Conservation (phyloP, 345 rosid genomes). For the Populus deltoides region DNA sequence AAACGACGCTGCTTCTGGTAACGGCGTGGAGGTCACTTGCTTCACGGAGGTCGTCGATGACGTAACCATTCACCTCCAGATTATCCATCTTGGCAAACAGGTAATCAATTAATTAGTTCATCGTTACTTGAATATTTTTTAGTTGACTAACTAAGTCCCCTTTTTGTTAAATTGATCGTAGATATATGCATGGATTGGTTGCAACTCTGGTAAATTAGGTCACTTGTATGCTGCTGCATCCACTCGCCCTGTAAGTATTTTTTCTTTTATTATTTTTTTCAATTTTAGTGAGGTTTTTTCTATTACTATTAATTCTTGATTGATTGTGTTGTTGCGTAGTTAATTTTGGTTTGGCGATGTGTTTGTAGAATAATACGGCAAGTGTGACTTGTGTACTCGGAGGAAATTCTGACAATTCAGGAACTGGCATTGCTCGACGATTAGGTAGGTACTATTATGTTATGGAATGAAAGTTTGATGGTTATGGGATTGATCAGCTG, state of each 20-base stretch:
- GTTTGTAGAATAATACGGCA: constrained; percentile 55
- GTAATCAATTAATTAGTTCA: constrained; percentile 11
- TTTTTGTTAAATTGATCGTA: constrained; percentile 7
- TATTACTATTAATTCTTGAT: background rate
- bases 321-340: background rate
- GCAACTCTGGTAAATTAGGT: constrained; percentile 69
- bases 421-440: constrained; percentile 86
- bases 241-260: constrained; percentile 56
- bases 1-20: background rate
- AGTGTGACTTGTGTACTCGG: constrained; percentile 73
- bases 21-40: constrained; percentile 42
- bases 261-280: background rate
- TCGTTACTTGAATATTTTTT: background rate
- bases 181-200: constrained; percentile 87
- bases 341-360: background rate
- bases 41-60: constrained; percentile 67
- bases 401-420: constrained; percentile 81
- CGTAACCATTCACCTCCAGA: constrained; percentile 66
- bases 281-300: background rate
- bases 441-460: constrained; percentile 42
- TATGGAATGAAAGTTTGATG: background rate
- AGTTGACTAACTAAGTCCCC: background rate
- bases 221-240: constrained; percentile 77
- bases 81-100: constrained; percentile 69
- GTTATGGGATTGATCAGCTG: background rate